Conservation (phyloP, 148 eudicot genomes). For the Fallopia convolvulus region DNA sequence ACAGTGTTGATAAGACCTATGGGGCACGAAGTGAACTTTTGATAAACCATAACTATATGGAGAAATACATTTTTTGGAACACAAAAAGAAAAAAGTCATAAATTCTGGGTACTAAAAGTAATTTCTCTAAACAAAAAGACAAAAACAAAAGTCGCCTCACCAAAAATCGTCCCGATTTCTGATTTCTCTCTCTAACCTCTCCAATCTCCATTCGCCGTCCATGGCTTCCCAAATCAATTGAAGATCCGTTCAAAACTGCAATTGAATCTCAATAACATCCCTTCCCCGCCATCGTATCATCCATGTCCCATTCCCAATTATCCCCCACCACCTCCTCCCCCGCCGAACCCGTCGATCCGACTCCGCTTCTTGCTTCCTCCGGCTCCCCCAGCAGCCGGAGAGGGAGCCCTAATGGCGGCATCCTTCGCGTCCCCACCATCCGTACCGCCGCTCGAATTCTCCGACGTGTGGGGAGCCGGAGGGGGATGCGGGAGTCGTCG, state of each 20-base stretch:
- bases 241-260: background rate
- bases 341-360: conserved; percentile 1
- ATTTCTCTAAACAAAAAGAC: too few species aligned
- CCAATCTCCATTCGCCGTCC: background rate
- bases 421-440: conserved; percentile 16
- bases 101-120: too few species aligned
- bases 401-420: background rate
- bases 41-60: too few species aligned
- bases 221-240: background rate
- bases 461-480: conserved; percentile 44
- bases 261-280: background rate
- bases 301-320: conserved; percentile 10
- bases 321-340: background rate
- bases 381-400: background rate
- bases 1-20: too few species aligned
- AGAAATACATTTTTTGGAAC: too few species aligned
- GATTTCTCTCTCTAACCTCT: background rate
- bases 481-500: conserved; percentile 45
- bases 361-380: conserved; percentile 7
- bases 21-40: too few species aligned
- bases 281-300: background rate
- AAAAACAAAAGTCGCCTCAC: too few species aligned
- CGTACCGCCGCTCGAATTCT: conserved; percentile 58
- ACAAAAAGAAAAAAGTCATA: too few species aligned
- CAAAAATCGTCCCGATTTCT: too few species aligned